Evolutionary conservation across 1,284 basidiomycete species (phyloP).

Genomic region (Cryptococcus deneoformans): DNA sequence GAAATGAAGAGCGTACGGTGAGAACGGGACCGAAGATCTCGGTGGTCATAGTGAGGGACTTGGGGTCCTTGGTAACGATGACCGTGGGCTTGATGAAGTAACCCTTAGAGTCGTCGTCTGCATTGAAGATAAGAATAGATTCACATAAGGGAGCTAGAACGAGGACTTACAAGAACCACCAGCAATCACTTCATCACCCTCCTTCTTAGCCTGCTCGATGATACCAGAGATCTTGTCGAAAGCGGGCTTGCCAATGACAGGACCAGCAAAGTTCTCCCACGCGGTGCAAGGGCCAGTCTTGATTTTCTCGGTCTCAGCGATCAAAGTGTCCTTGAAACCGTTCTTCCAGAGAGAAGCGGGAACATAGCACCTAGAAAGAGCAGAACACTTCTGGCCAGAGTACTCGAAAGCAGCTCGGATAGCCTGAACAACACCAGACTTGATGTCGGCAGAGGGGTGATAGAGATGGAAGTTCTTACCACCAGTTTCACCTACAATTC

Average conservation of each 20-base stretch:
- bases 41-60: constrained; percentile 85
- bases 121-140: background rate
- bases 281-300: constrained; percentile 77
- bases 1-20: constrained; percentile 59
- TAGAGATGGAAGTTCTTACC: constrained; percentile 99
- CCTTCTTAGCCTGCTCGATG: constrained; percentile 82
- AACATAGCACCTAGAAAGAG: constrained; percentile 88
- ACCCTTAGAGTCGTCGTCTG: constrained; percentile 77
- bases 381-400: constrained; percentile 98
- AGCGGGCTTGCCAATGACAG: constrained; percentile 81
- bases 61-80: constrained; percentile 89
- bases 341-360: constrained; percentile 79
- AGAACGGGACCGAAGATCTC: constrained; percentile 98
- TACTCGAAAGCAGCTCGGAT: constrained; percentile 95
- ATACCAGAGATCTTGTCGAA: constrained; percentile 86
- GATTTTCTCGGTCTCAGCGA: constrained; percentile 75
- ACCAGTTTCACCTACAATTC: constrained; percentile 92
- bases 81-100: constrained; percentile 95
- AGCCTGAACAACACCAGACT: constrained; percentile 83
- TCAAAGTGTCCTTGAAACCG: constrained; percentile 80
- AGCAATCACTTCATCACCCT: constrained; percentile 81
- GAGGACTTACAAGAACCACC: constrained; percentile 64
- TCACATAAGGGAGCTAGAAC: background rate
- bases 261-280: constrained; percentile 87
- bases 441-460: constrained; percentile 81